These are phyloP conservation scores for Orbilia brochopaga DNA, from an alignment of 2,329 filamentous ascomycete genomes.

Conservation along the genomic window DNA sequence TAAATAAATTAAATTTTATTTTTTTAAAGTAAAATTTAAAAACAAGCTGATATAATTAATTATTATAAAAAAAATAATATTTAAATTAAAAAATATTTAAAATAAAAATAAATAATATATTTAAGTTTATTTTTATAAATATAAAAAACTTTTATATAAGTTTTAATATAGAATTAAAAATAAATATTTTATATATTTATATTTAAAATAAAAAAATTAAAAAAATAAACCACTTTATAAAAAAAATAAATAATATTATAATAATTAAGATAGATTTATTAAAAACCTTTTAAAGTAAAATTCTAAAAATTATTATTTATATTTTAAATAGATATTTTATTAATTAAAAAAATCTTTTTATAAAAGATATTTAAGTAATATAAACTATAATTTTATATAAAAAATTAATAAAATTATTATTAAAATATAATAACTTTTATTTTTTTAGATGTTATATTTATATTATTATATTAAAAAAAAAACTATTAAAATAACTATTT, in stretches of 20 bases:
- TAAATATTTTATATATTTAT: slow-evolving; percentile 4
- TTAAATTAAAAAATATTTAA: background rate
- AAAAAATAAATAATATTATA: slow-evolving; percentile 10
- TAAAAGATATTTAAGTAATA: slow-evolving; percentile 6
- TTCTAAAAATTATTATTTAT: slow-evolving; percentile 8
- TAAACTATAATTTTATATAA: slow-evolving; percentile 15
- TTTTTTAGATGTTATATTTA: slow-evolving; percentile 6
- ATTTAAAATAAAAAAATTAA: background rate
- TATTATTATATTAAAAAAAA: slow-evolving; percentile 4
- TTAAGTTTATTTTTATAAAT: background rate
- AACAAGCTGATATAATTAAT: too few species aligned
- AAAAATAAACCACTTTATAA: slow-evolving; percentile 7
- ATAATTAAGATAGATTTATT: slow-evolving; percentile 5
- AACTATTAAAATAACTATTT: background rate
- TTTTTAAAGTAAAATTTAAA: slow-evolving; percentile 3
- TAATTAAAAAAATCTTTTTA: slow-evolving; percentile 1
- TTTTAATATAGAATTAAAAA: background rate
- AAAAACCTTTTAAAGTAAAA: slow-evolving; percentile 2
- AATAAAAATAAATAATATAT: slow-evolving; percentile 14
- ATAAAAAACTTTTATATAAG: background rate
- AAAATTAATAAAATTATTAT: slow-evolving; percentile 7
- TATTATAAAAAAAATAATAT: slow-evolving; percentile 1
- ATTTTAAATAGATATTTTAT: slow-evolving; percentile 2
- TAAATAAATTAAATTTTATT: background rate
- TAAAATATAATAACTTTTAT: slow-evolving; percentile 12